These are phyloP conservation scores for Phellopilus nigrolimitatus DNA, from an alignment of 1,284 basidiomycete genomes.

Conservation along the genomic window DNA sequence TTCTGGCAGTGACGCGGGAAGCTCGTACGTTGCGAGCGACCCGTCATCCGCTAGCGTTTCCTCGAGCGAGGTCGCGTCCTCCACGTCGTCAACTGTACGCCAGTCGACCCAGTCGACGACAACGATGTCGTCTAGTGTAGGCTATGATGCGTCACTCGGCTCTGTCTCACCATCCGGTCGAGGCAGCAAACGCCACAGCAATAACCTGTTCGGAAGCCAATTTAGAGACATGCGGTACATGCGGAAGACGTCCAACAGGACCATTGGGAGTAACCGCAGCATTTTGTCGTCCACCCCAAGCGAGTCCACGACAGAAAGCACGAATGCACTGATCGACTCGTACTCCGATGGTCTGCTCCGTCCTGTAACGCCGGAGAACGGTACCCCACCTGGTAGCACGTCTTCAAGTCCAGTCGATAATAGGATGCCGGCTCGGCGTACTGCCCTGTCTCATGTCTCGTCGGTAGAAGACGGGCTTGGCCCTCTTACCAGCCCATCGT, in stretches of 20 bases:
- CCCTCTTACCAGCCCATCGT: constrained; percentile 25
- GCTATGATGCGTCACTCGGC: constrained; percentile 8
- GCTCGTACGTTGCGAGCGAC: constrained; percentile 6
- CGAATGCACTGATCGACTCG: constrained; percentile 41
- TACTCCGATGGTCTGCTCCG: constrained; percentile 39
- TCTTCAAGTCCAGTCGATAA: constrained; percentile 49
- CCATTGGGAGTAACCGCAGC: constrained; percentile 41
- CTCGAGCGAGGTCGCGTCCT: constrained; percentile 7
- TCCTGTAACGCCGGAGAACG: constrained; percentile 50
- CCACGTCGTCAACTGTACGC: constrained; percentile 16
- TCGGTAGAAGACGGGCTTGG: constrained; percentile 21
- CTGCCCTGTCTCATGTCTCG: constrained; percentile 31
- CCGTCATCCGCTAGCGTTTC: constrained; percentile 10
- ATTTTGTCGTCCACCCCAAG: constrained; percentile 48
- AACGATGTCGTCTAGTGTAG: constrained; percentile 13
- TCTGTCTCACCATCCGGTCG: constrained; percentile 24
- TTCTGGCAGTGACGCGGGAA: constrained; percentile 1
- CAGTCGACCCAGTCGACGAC: constrained; percentile 16
- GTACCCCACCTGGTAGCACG: constrained; percentile 33
- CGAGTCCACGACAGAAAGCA: constrained; percentile 39
- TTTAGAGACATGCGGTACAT: constrained; percentile 69
- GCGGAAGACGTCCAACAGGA: constrained; percentile 44
- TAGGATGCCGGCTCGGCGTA: constrained; percentile 34
- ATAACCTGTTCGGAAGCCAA: constrained; percentile 74
- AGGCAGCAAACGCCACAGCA: constrained; percentile 68